These are phyloP conservation scores for Dorcoceras hygrometricum DNA, from an alignment of 257 asterid species.

Conservation along the genomic window DNA sequence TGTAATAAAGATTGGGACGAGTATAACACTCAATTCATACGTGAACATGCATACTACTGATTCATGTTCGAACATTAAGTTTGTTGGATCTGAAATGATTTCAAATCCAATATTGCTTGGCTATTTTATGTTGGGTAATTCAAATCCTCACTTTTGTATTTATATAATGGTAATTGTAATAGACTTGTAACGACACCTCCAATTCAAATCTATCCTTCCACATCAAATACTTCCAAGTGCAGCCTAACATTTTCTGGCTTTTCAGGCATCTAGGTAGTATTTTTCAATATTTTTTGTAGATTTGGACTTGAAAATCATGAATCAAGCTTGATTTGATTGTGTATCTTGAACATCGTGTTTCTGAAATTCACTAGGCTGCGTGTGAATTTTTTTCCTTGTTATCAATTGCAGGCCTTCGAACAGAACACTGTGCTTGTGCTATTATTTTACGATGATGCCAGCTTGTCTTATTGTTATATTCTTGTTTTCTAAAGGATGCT, in stretches of 20 bases:
- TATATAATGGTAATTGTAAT: too few species aligned
- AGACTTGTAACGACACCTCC: too few species aligned
- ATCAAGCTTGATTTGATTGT: slow-evolving; percentile 9
- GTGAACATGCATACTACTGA: neutral
- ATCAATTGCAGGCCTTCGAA: slow-evolving; percentile 5
- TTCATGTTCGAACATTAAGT: slow-evolving; percentile 12
- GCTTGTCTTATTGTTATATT: slow-evolving; percentile 19
- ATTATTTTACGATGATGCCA: slow-evolving; percentile 19
- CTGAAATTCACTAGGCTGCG: slow-evolving; percentile 4
- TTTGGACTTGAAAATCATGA: slow-evolving; percentile 1
- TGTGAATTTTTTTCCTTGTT: neutral
- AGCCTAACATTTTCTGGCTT: neutral
- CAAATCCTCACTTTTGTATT: too few species aligned
- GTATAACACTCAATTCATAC: neutral
- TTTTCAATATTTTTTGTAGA: neutral
- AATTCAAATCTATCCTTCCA: too few species aligned
- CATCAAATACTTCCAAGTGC: too few species aligned
- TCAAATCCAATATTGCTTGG: too few species aligned
- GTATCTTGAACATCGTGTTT: neutral
- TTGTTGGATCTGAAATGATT: too few species aligned
- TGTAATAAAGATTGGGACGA: slow-evolving; percentile 1
- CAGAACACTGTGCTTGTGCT: slow-evolving; percentile 13
- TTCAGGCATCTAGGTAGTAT: neutral
- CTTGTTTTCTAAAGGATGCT: slow-evolving; percentile 43
- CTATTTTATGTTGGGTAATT: too few species aligned